A percentile compares a stretch with the other conserved stretches of the same genome.
Evolutionary conservation across 164 flowering plant species (phyloP).

Genomic region (Sextonia rubra): DNA sequence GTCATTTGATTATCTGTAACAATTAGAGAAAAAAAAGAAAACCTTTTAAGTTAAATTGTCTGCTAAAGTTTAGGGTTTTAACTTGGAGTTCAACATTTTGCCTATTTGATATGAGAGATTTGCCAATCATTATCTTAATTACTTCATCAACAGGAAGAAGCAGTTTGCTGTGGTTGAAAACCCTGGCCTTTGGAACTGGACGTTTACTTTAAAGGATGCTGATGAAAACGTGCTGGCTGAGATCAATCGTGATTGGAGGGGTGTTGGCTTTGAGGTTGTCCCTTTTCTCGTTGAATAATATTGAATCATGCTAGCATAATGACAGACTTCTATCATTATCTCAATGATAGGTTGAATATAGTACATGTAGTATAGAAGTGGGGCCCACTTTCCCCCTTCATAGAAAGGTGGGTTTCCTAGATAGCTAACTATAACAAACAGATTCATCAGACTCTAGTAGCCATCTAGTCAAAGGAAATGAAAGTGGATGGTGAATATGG

Average conservation of each 20-base stretch:
- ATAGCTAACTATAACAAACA: no score
- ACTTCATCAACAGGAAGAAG: conserved; percentile 40
- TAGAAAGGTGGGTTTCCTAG: no score
- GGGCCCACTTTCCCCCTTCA: no score
- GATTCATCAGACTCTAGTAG: no score
- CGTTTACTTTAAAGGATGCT: conserved; percentile 84
- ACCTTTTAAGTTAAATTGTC: no score
- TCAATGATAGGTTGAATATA: no score
- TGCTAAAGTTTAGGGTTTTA: background rate
- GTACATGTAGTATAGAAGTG: no score
- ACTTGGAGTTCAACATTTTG: background rate
- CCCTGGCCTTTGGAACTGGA: conserved; percentile 97
- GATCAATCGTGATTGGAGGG: conserved; percentile 96
- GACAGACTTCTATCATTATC: background rate
- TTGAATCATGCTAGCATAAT: background rate
- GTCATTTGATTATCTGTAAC: no score
- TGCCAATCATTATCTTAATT: background rate
- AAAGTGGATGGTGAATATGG: no score
- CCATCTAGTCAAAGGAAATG: no score
- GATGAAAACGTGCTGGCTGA: conserved; percentile 82
- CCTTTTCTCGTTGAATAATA: conserved; percentile 7
- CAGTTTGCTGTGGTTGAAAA: conserved; percentile 98
- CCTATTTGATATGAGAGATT: background rate
- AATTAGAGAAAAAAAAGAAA: no score
- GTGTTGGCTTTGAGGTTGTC: conserved; percentile 91